phyloP scores from a whole-genome alignment of 2,329 filamentous ascomycete species.

The Dactylellina sp. region DNA sequence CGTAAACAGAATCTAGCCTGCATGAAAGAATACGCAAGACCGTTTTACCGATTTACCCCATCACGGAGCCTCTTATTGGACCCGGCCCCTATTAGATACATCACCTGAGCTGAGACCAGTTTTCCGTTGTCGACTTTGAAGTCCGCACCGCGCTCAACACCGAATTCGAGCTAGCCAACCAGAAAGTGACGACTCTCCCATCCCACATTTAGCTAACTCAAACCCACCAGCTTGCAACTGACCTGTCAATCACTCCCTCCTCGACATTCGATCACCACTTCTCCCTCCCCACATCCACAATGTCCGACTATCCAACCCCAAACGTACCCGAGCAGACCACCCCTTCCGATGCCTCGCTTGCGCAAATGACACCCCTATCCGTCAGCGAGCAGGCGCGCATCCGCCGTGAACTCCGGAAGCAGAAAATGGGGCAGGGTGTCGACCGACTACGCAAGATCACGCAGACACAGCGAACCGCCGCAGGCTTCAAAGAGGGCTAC shows the following conservation, averaged over 20 bases:
- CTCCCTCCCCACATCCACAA: slow-evolving; percentile 20
- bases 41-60: too few species aligned
- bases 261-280: neutral
- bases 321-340: slow-evolving; percentile 43
- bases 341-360: slow-evolving; percentile 50
- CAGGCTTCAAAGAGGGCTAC: slow-evolving; percentile 46
- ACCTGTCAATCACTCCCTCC: slow-evolving; percentile 8
- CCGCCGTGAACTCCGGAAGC: slow-evolving; percentile 81
- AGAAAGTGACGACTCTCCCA: slow-evolving; percentile 1
- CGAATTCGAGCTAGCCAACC: slow-evolving; percentile 19
- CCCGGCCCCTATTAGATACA: too few species aligned
- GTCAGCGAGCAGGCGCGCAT: slow-evolving; percentile 76
- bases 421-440: slow-evolving; percentile 80
- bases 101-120: slow-evolving; percentile 1
- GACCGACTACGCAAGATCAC: slow-evolving; percentile 80
- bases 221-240: neutral
- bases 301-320: slow-evolving; percentile 51
- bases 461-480: slow-evolving; percentile 59
- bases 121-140: slow-evolving; percentile 18
- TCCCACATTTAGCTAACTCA: neutral
- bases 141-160: slow-evolving; percentile 2
- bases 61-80: too few species aligned
- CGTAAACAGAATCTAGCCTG: too few species aligned
- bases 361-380: slow-evolving; percentile 58
- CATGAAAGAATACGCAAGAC: neutral